Evolutionary conservation across 306 rosid genomes (phyloP).

Genomic region (Cicer chorassanicum): DNA sequence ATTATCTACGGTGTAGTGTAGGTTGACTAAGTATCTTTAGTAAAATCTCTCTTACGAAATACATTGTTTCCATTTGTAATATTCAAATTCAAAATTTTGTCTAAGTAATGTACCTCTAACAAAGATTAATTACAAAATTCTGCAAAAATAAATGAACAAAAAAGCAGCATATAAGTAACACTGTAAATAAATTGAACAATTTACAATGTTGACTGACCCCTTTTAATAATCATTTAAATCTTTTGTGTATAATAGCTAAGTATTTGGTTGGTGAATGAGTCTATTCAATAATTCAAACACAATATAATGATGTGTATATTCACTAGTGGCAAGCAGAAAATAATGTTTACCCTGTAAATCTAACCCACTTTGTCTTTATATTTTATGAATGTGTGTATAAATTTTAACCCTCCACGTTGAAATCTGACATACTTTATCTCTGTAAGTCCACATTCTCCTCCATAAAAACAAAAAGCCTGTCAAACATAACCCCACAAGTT

Average conservation of each 20-base stretch:
- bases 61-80: too few relatives aligned
- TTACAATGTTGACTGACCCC: too few relatives aligned
- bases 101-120: too few relatives aligned
- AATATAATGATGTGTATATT: constrained; percentile 43
- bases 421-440: constrained; percentile 57
- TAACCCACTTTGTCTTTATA: constrained; percentile 45
- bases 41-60: too few relatives aligned
- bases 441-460: constrained; percentile 63
- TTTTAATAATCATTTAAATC: neutral
- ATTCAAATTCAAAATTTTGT: too few relatives aligned
- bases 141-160: too few relatives aligned
- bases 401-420: constrained; percentile 43
- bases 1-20: too few relatives aligned
- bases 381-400: constrained; percentile 8
- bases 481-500: constrained; percentile 71
- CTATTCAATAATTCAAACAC: constrained; percentile 43
- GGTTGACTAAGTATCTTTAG: too few relatives aligned
- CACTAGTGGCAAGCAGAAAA: constrained; percentile 70
- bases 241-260: constrained; percentile 1
- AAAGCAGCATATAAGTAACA: too few relatives aligned
- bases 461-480: constrained; percentile 51
- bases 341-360: constrained; percentile 53
- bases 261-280: constrained; percentile 45
- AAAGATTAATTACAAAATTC: too few relatives aligned
- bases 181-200: too few relatives aligned